Evolutionary conservation across 2,329 filamentous ascomycete genomes (phyloP), one percentile per base, ranked within the genome.

Genomic region (Calonectria montana): DNA sequence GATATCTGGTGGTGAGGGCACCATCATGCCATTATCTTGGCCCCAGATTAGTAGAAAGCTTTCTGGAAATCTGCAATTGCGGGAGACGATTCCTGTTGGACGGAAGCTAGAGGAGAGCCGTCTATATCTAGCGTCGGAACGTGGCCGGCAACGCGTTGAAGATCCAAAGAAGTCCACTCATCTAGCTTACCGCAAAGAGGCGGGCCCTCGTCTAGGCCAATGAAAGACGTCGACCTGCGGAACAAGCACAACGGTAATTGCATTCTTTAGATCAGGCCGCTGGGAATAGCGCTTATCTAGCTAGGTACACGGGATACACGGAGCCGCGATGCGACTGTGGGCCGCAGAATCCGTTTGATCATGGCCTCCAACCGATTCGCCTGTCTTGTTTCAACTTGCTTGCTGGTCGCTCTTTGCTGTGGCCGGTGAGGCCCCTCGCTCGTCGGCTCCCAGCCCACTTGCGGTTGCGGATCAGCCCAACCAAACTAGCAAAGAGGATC

Each of bases 201-300:
- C 57, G 57, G 39, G 15, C 37, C n/a, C 16, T 16, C 9, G 23
- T 18, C 18, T 9, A 12, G 21, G 25, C 57, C 57, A 62, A 62
- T 62, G 25, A 21, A 16, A 12, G 5, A 39, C 37, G 57, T 4
- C 37, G 15, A 62, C 23, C 18, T 41, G 57, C 39, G 57, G 57
- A 62, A 45, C 39, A 29, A 62, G 39, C 39, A 41, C 57, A 45
- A 62, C 39, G 57, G 57, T 62, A 62, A 62, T 62, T 62, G 57
- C 57, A 62, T 18, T 31, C 37, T 62, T 16, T 62, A 62, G 57
- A 39, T 39, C 53, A 59, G 53, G 53, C 53, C 53, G 53, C 53
- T 59, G 57, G 37, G 96, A 98, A 79, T 98, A 95, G 3, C 84
- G 98, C 74, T 95, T 92, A 81, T 62, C 57, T 62, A 39, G 45